These are phyloP conservation scores for Aureobasidium sp. DNA, from an alignment of 2,329 filamentous ascomycete genomes.

Conservation along the genomic window DNA sequence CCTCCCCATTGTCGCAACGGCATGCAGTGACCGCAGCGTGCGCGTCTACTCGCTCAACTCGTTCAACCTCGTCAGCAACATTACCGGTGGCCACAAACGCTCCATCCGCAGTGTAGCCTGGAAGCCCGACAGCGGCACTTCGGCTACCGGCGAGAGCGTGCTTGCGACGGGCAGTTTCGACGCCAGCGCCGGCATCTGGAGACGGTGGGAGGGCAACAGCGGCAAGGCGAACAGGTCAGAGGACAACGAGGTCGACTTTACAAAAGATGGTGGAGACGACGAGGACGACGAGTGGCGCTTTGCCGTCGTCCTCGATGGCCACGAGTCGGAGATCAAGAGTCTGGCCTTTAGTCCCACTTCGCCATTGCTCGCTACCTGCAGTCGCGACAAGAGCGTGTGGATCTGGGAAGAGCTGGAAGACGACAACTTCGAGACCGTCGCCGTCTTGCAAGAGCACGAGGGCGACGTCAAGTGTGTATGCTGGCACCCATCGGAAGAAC, in stretches of 20 bases:
- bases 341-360: slow-evolving; percentile 67
- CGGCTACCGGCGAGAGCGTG: slow-evolving; percentile 52
- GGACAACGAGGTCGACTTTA: slow-evolving; percentile 24
- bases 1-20: slow-evolving; percentile 79
- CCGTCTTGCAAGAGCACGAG: slow-evolving; percentile 87
- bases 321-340: slow-evolving; percentile 86
- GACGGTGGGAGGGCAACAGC: slow-evolving; percentile 55
- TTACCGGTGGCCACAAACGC: slow-evolving; percentile 82
- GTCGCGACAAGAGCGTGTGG: slow-evolving; percentile 90
- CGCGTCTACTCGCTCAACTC: slow-evolving; percentile 81
- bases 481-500: slow-evolving; percentile 75
- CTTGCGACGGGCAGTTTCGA: slow-evolving; percentile 92
- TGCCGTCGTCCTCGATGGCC: slow-evolving; percentile 83
- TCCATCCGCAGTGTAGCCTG: slow-evolving; percentile 79
- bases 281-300: slow-evolving; percentile 85
- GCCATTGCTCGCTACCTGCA: slow-evolving; percentile 78
- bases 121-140: slow-evolving; percentile 55
- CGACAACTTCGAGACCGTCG: slow-evolving; percentile 94
- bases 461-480: slow-evolving; percentile 90
- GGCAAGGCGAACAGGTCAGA: slow-evolving; percentile 37
- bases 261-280: slow-evolving; percentile 33
- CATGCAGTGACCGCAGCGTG: slow-evolving; percentile 75
- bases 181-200: slow-evolving; percentile 65
- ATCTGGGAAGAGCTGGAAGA: slow-evolving; percentile 96
- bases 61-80: slow-evolving; percentile 66